Percentiles rank a stretch among this genome's conserved stretches.
Evolutionary conservation across 768 basidiomycete species (phyloP).

Genomic region (Tephrocybe sp.): DNA sequence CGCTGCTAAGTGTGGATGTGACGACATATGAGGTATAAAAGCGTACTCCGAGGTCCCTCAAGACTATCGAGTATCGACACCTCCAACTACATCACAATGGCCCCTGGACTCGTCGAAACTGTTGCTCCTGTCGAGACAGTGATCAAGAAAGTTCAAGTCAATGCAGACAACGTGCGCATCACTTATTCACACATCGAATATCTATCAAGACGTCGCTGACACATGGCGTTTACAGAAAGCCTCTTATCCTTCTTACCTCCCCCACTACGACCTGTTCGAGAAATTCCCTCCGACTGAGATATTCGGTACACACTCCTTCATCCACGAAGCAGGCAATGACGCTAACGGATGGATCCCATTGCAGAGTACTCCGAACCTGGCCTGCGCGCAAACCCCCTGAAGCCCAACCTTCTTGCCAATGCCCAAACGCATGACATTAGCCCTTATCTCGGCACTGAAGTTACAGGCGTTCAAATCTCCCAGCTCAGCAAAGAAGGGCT

Average conservation of each 20-base stretch:
- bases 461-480: constrained; percentile 51
- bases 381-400: constrained; percentile 43
- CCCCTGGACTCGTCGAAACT: too few species aligned
- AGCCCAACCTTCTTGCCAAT: constrained; percentile 47
- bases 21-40: too few species aligned
- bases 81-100: too few species aligned
- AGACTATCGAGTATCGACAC: too few species aligned
- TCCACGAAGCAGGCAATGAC: neutral
- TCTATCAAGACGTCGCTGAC: too few species aligned
- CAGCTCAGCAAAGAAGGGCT: constrained; percentile 49
- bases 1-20: too few species aligned
- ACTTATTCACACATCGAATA: too few species aligned
- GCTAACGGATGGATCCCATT: neutral
- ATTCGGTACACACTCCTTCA: constrained; percentile 32
- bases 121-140: too few species aligned
- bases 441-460: constrained; percentile 51
- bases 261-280: constrained; percentile 42
- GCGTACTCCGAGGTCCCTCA: too few species aligned
- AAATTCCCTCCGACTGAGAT: constrained; percentile 48
- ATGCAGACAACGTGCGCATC: too few species aligned
- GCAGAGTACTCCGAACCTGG: constrained; percentile 33
- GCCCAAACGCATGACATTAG: constrained; percentile 36
- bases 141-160: too few species aligned
- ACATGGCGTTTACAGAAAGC: constrained; percentile 18
- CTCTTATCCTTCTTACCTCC: constrained; percentile 49